These are phyloP conservation scores for Xylaria sp. DNA, from an alignment of 2,329 filamentous ascomycete species.

Conservation along the genomic window DNA sequence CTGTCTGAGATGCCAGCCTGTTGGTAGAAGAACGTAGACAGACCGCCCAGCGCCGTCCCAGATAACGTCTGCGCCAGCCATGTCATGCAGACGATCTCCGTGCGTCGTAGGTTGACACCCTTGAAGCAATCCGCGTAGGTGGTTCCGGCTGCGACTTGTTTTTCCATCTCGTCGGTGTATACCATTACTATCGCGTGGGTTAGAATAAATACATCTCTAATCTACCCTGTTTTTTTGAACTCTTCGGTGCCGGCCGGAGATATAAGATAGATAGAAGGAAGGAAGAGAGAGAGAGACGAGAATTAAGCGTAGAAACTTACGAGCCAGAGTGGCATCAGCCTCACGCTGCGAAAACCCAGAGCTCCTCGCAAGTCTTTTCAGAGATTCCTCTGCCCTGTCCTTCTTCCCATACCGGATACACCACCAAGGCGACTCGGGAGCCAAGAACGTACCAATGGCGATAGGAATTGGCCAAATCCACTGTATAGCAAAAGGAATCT, in stretches of 20 bases:
- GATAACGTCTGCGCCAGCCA: conserved; percentile 51
- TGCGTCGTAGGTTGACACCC: conserved; percentile 53
- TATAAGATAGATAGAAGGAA: background rate
- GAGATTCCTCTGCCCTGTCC: conserved; percentile 40
- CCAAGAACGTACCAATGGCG: conserved; percentile 46
- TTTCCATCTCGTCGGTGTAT: conserved; percentile 57
- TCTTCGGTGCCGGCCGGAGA: background rate
- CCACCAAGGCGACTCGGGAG: conserved; percentile 50
- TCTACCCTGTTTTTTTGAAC: background rate
- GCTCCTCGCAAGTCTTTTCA: conserved; percentile 47
- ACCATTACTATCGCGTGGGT: conserved; percentile 51
- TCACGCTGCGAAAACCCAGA: conserved; percentile 48
- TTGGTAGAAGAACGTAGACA: conserved; percentile 53
- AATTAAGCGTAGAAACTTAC: conserved; percentile 36
- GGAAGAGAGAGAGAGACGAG: background rate
- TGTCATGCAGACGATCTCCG: conserved; percentile 52
- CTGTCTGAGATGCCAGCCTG: conserved; percentile 50
- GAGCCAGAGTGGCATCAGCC: conserved; percentile 46
- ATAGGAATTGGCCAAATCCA: conserved; percentile 50
- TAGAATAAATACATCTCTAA: background rate
- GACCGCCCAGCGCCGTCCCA: conserved; percentile 50
- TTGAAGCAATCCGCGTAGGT: conserved; percentile 57
- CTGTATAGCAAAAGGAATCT: conserved; percentile 48
- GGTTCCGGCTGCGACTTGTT: conserved; percentile 50
- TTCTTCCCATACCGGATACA: conserved; percentile 44